Evolutionary conservation across 1,284 basidiomycete species (phyloP).

Genomic region (Moesziomyces sp.): DNA sequence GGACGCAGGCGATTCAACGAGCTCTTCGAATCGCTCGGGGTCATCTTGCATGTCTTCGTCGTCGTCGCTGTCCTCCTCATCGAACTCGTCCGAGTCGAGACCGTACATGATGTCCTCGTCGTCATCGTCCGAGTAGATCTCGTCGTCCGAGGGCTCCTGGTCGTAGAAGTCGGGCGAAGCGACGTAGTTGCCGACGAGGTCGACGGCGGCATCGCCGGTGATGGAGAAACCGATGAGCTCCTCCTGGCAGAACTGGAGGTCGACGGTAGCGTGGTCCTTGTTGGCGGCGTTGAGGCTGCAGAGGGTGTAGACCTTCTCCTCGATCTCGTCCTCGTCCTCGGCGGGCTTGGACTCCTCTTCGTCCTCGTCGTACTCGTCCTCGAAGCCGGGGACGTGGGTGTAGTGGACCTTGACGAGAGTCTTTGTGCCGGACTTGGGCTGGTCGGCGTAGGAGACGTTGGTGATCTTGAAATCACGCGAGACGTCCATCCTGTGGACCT

Average conservation of each 20-base stretch:
- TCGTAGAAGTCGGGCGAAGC: slow-evolving; percentile 69
- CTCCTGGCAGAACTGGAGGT: slow-evolving; percentile 78
- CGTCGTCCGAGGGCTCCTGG: slow-evolving; percentile 70
- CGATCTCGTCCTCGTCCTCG: slow-evolving; percentile 59
- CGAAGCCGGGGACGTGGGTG: slow-evolving; percentile 71
- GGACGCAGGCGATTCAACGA: slow-evolving; percentile 29
- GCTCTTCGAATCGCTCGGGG: slow-evolving; percentile 49
- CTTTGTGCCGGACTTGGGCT: slow-evolving; percentile 74
- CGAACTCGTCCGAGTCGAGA: slow-evolving; percentile 65
- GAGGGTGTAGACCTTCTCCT: slow-evolving; percentile 70
- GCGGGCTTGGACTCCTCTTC: slow-evolving; percentile 68
- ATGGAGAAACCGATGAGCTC: slow-evolving; percentile 76
- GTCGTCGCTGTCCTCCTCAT: slow-evolving; percentile 50
- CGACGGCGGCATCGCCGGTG: slow-evolving; percentile 84
- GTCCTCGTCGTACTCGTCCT: slow-evolving; percentile 72
- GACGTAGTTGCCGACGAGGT: slow-evolving; percentile 91
- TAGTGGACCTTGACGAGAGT: slow-evolving; percentile 80
- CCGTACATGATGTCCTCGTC: slow-evolving; percentile 70
- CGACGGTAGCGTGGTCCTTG: slow-evolving; percentile 76
- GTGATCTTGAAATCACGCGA: slow-evolving; percentile 82
- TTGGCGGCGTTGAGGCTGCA: slow-evolving; percentile 71
- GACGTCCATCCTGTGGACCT: slow-evolving; percentile 75
- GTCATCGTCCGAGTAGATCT: slow-evolving; percentile 62
- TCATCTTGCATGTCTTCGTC: slow-evolving; percentile 57
- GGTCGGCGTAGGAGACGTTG: slow-evolving; percentile 78